phyloP scores from a whole-genome alignment of 2,329 filamentous ascomycete species.

The Aspergillus aculeatinus region DNA sequence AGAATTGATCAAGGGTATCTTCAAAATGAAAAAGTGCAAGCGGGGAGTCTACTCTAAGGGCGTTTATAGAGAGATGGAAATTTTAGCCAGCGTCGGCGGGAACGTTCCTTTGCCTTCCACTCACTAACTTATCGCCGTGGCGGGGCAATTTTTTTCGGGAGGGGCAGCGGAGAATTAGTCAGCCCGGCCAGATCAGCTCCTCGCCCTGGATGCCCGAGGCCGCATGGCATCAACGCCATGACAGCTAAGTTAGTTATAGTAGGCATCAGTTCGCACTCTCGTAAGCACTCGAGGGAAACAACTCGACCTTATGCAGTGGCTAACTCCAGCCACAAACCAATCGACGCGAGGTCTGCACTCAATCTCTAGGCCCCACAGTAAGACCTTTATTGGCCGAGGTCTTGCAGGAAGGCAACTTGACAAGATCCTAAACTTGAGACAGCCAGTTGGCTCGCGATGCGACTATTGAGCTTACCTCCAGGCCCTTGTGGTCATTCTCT shows the following conservation, averaged over 20 bases:
- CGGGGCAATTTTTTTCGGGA: constrained; percentile 27
- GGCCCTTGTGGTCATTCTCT: too few species aligned
- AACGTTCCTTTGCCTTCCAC: constrained; percentile 33
- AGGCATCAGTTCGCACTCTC: too few species aligned
- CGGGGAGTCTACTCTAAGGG: too few species aligned
- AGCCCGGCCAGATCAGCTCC: constrained; percentile 8
- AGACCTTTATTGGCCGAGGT: not conserved
- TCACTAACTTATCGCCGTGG: constrained; percentile 14
- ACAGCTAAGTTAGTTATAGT: not conserved
- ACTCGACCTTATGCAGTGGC: too few species aligned
- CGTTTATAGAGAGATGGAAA: not conserved
- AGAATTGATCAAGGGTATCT: too few species aligned
- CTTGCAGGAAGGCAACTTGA: too few species aligned
- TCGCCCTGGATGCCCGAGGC: not conserved
- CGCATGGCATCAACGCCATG: not conserved
- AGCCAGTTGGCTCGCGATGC: too few species aligned
- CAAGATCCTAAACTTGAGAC: too few species aligned
- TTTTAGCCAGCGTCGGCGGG: constrained; percentile 11
- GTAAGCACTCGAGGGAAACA: too few species aligned
- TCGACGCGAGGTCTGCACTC: not conserved
- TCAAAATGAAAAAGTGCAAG: too few species aligned
- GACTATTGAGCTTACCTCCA: too few species aligned
- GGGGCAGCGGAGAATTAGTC: constrained; percentile 24
- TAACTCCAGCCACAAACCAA: too few species aligned
- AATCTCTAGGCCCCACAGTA: not conserved